These are phyloP conservation scores for Xylariaceae sp. DNA, from an alignment of 2,329 filamentous ascomycete genomes.

Conservation along the genomic window DNA sequence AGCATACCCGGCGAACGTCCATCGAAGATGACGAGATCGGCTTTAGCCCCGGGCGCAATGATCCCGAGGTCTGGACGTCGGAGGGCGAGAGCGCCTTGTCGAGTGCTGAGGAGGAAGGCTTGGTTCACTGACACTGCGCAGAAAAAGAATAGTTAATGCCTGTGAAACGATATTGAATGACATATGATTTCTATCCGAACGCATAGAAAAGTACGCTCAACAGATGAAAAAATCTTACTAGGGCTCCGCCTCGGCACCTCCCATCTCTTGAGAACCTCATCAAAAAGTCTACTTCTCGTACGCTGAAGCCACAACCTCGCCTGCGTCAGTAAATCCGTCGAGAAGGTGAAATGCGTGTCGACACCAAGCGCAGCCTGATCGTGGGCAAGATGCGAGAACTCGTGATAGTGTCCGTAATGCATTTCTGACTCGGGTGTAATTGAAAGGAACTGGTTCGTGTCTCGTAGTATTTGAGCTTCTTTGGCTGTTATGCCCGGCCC, in stretches of 20 bases:
- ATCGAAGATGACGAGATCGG: conserved; percentile 53
- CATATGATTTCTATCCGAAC: not conserved
- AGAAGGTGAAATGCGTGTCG: conserved; percentile 54
- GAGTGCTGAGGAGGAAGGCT: conserved; percentile 54
- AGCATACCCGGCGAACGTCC: conserved; percentile 47
- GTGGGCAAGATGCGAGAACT: conserved; percentile 39
- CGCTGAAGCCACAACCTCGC: conserved; percentile 54
- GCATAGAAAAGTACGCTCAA: not conserved
- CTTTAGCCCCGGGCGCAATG: conserved; percentile 48
- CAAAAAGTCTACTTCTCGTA: conserved; percentile 39
- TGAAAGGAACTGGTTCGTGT: conserved; percentile 51
- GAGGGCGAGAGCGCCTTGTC: conserved; percentile 50
- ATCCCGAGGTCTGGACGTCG: conserved; percentile 50
- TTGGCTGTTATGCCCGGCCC: conserved; percentile 41
- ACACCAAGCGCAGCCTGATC: conserved; percentile 54
- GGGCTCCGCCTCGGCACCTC: conserved; percentile 46
- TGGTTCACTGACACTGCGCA: conserved; percentile 45
- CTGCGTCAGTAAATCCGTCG: conserved; percentile 49
- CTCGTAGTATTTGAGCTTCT: conserved; percentile 42
- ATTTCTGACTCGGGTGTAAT: conserved; percentile 59
- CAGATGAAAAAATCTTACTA: conserved; percentile 21
- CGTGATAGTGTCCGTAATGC: conserved; percentile 55
- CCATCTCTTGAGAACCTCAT: conserved; percentile 38
- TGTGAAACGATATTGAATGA: not conserved
- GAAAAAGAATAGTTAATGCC: not conserved